Evolutionary conservation across 208 protist species (phyloP).

Genomic region (Ichthyophonus hoferi): DNA sequence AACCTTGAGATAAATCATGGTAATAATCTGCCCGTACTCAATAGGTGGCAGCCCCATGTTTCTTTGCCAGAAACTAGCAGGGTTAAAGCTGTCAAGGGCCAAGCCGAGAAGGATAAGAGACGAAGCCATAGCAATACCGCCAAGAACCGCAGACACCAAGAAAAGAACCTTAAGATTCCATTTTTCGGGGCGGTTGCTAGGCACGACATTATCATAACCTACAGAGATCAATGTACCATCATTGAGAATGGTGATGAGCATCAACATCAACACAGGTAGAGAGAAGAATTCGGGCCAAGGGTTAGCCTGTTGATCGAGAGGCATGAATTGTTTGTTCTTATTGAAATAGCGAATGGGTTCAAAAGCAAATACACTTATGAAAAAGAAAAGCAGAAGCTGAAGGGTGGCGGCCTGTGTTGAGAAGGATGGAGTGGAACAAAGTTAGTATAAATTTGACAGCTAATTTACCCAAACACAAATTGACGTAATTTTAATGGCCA

Average conservation of each 20-base stretch:
- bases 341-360: conserved; percentile 64
- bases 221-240: conserved; percentile 65
- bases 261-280: conserved; percentile 78
- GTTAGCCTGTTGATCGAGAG: conserved; percentile 36
- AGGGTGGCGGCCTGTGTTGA: conserved; percentile 56
- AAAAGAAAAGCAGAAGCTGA: conserved; percentile 72
- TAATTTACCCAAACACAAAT: too few species aligned
- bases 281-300: conserved; percentile 65
- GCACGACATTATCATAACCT: conserved; percentile 59
- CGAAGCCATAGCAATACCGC: conserved; percentile 64
- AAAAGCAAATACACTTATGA: conserved; percentile 58
- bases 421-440: neutral
- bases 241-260: conserved; percentile 76
- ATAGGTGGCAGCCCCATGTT: conserved; percentile 65
- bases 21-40: conserved; percentile 70
- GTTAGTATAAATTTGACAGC: too few species aligned
- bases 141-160: conserved; percentile 45
- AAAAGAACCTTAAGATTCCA: conserved; percentile 60
- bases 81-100: conserved; percentile 61
- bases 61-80: conserved; percentile 63
- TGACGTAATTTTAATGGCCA: too few species aligned
- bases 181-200: conserved; percentile 50
- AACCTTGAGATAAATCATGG: conserved; percentile 77
- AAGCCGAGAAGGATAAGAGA: conserved; percentile 68
- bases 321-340: neutral